Evolutionary conservation across 2,329 filamentous ascomycete genomes (phyloP).

Genomic region (Stachybotrys chartarum): DNA sequence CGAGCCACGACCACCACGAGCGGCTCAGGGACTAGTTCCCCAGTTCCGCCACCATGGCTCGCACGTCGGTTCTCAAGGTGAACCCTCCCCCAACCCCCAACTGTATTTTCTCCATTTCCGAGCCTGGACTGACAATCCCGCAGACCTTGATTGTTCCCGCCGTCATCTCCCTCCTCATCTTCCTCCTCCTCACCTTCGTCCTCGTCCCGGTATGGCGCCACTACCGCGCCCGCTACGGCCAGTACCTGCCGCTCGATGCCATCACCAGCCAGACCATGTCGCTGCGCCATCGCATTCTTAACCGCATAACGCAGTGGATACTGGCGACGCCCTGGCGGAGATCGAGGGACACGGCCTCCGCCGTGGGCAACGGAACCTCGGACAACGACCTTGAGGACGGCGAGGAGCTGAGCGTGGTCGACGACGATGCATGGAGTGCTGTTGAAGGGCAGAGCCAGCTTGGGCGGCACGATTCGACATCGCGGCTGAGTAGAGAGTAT

Average conservation of each 20-base stretch:
- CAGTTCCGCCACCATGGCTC: background rate
- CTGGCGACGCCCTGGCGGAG: conserved; percentile 39
- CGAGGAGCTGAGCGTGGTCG: conserved; percentile 59
- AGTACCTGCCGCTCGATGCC: conserved; percentile 63
- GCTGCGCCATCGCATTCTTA: conserved; percentile 41
- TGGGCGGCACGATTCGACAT: conserved; percentile 38
- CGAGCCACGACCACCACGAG: too few relatives aligned
- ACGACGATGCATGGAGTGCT: conserved; percentile 37
- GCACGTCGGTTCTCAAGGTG: background rate
- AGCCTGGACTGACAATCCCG: background rate
- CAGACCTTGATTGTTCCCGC: conserved; percentile 67
- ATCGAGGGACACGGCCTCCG: conserved; percentile 33
- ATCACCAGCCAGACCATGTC: conserved; percentile 52
- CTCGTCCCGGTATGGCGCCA: conserved; percentile 62
- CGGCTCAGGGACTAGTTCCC: background rate
- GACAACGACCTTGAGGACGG: conserved; percentile 55
- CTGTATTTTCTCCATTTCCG: background rate
- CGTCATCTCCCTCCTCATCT: conserved; percentile 61
- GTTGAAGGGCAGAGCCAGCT: conserved; percentile 26
- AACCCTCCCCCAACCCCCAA: background rate
- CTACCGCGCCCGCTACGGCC: conserved; percentile 63
- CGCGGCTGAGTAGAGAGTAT: conserved; percentile 68
- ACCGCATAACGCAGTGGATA: conserved; percentile 17
- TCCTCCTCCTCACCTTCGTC: conserved; percentile 57
- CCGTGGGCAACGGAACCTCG: conserved; percentile 30